These are phyloP conservation scores for Ascomycota sp. DNA, from an alignment of 2,329 filamentous ascomycete genomes.

Conservation along the genomic window DNA sequence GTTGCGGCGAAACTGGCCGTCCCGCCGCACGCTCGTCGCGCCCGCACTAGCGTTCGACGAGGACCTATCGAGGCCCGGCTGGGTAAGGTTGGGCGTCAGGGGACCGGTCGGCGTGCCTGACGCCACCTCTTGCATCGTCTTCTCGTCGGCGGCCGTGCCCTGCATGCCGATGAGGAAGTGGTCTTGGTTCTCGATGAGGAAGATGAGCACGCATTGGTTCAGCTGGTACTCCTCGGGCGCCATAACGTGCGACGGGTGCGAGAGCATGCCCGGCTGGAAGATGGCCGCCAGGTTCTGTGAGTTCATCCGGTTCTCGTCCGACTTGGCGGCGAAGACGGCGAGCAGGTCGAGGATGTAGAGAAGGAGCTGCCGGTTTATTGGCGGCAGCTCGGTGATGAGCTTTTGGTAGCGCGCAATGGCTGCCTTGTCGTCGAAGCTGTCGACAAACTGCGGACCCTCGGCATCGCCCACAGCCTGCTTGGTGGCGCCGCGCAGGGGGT, in stretches of 20 bases:
- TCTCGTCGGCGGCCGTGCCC: slow-evolving; percentile 90
- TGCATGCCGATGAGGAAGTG: slow-evolving; percentile 98
- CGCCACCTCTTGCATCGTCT: slow-evolving; percentile 40
- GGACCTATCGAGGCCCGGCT: slow-evolving; percentile 36
- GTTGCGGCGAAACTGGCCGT: slow-evolving; percentile 64
- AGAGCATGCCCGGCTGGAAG: slow-evolving; percentile 91
- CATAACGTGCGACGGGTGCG: slow-evolving; percentile 90
- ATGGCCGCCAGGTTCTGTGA: slow-evolving; percentile 88
- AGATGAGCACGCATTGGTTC: slow-evolving; percentile 93
- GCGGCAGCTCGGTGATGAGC: slow-evolving; percentile 81
- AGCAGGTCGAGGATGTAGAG: slow-evolving; percentile 91
- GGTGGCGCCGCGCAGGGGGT: slow-evolving; percentile 53
- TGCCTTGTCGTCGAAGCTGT: slow-evolving; percentile 38
- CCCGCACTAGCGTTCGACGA: slow-evolving; percentile 76
- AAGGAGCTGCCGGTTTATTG: slow-evolving; percentile 79
- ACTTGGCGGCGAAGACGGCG: slow-evolving; percentile 91
- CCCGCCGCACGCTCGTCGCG: slow-evolving; percentile 67
- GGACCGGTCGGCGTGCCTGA: slow-evolving; percentile 40
- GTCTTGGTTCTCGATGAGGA: slow-evolving; percentile 95
- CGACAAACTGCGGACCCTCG: slow-evolving; percentile 48
- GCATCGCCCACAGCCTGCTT: slow-evolving; percentile 53
- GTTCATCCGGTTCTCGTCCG: slow-evolving; percentile 92
- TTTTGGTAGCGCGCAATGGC: slow-evolving; percentile 73
- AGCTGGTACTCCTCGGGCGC: slow-evolving; percentile 81
- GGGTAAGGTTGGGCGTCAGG: slow-evolving; percentile 25